Percentiles rank a stretch among this genome's conserved stretches.
Conservation (phyloP, 805 yeast genomes). For the Saturnispora halmiae region DNA sequence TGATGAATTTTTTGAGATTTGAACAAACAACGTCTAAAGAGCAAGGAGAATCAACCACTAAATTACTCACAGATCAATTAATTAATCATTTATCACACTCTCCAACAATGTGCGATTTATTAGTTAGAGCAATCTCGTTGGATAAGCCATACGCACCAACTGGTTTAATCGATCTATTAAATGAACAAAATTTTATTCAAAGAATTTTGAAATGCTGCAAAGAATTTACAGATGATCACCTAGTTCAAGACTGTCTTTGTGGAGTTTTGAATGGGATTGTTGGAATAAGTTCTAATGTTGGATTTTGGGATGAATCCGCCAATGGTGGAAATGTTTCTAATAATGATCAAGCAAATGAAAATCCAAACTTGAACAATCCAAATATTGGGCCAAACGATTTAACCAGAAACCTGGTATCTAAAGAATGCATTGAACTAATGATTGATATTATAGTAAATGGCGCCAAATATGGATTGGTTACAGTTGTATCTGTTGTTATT, state of each 20-base stretch:
- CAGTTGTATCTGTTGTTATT: slow-evolving; percentile 88
- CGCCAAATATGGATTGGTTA: slow-evolving; percentile 74
- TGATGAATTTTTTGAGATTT: slow-evolving; percentile 57
- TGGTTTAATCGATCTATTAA: slow-evolving; percentile 68
- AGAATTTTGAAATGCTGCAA: slow-evolving; percentile 61
- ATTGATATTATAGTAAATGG: slow-evolving; percentile 67
- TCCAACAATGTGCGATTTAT: slow-evolving; percentile 83
- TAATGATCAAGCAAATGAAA: slow-evolving; percentile 39
- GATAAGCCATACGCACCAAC: slow-evolving; percentile 85
- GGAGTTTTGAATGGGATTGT: slow-evolving; percentile 89
- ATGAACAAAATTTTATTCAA: slow-evolving; percentile 61
- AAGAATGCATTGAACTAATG: slow-evolving; percentile 52
- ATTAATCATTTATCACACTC: slow-evolving; percentile 67
- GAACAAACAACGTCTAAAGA: slow-evolving; percentile 19
- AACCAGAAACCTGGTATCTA: slow-evolving; percentile 80
- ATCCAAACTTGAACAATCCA: slow-evolving; percentile 46
- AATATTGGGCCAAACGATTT: slow-evolving; percentile 94
- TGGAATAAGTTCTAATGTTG: slow-evolving; percentile 34
- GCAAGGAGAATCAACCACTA: slow-evolving; percentile 13
- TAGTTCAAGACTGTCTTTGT: slow-evolving; percentile 34
- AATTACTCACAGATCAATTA: slow-evolving; percentile 59
- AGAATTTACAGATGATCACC: slow-evolving; percentile 24
- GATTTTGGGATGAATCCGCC: slow-evolving; percentile 27
- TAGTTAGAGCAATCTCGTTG: slow-evolving; percentile 78
- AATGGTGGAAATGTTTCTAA: slow-evolving; percentile 7